Percentiles rank a stretch among this genome's conserved stretches.
phyloP scores from a whole-genome alignment of 257 asterid genomes.

The Ilex asprella region DNA sequence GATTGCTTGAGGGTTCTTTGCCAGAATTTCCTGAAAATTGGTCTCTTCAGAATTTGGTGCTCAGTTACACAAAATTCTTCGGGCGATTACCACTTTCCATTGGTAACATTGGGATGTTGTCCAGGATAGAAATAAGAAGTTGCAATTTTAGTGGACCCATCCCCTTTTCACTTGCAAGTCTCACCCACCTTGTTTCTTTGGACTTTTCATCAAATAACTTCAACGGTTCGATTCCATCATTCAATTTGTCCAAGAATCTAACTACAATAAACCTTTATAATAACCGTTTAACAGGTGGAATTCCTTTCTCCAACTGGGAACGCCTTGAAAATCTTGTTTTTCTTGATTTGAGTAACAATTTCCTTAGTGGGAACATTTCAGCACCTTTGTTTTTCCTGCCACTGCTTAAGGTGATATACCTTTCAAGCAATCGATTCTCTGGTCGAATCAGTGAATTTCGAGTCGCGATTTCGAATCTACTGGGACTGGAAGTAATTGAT shows the following conservation, averaged over 20 bases:
- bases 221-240: slow-evolving; percentile 39
- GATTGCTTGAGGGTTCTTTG: slow-evolving; percentile 14
- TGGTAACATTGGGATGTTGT: slow-evolving; percentile 34
- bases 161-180: slow-evolving; percentile 40
- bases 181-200: slow-evolving; percentile 29
- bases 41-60: slow-evolving; percentile 34
- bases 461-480: slow-evolving; percentile 9
- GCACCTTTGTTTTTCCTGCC: slow-evolving; percentile 38
- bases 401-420: slow-evolving; percentile 13
- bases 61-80: slow-evolving; percentile 33
- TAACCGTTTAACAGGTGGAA: slow-evolving; percentile 32
- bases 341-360: slow-evolving; percentile 37
- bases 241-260: slow-evolving; percentile 34
- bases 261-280: slow-evolving; percentile 7
- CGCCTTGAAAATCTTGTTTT: slow-evolving; percentile 31
- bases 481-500: slow-evolving; percentile 29
- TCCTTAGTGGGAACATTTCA: slow-evolving; percentile 36
- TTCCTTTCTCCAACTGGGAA: slow-evolving; percentile 28
- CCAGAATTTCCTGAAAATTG: slow-evolving; percentile 43
- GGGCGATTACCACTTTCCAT: slow-evolving; percentile 46
- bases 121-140: slow-evolving; percentile 24
- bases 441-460: slow-evolving; percentile 19
- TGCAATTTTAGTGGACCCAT: slow-evolving; percentile 44
- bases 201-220: slow-evolving; percentile 35
- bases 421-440: slow-evolving; percentile 37